Conservation (phyloP, 2,329 filamentous ascomycete genomes). For the Colletotrichum lentis region DNA sequence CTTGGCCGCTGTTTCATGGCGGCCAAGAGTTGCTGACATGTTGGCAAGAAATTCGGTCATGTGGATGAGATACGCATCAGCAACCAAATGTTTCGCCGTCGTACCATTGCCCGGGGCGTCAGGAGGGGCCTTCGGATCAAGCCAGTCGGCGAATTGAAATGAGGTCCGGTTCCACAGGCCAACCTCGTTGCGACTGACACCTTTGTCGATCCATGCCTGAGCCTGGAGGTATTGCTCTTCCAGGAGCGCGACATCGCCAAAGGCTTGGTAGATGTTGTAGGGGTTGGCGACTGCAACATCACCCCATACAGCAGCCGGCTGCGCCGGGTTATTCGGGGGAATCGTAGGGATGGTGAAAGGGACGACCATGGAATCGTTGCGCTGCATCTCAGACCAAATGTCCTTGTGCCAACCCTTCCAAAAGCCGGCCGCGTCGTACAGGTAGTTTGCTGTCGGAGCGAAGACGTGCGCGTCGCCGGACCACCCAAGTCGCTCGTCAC, state of each 20-base stretch:
- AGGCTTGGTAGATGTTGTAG: conserved; percentile 52
- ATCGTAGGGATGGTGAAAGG: conserved; percentile 45
- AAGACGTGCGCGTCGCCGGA: conserved; percentile 62
- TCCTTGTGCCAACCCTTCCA: conserved; percentile 60
- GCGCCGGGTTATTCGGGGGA: conserved; percentile 39
- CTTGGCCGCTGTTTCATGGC: conserved; percentile 41
- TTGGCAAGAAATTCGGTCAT: conserved; percentile 51
- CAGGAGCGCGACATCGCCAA: conserved; percentile 50
- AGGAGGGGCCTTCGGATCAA: conserved; percentile 56
- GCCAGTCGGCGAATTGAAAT: conserved; percentile 57
- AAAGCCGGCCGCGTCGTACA: conserved; percentile 62
- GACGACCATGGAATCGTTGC: conserved; percentile 40
- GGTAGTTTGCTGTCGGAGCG: conserved; percentile 58
- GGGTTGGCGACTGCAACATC: conserved; percentile 54
- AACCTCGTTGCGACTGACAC: conserved; percentile 45
- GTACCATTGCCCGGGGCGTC: conserved; percentile 50
- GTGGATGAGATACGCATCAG: conserved; percentile 57
- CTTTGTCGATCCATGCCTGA: conserved; percentile 51
- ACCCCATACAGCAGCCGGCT: conserved; percentile 52
- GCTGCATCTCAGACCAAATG: conserved; percentile 48
- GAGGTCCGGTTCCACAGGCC: conserved; percentile 52
- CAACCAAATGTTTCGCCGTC: conserved; percentile 53
- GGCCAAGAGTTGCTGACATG: conserved; percentile 47
- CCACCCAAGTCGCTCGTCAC: conserved; percentile 64
- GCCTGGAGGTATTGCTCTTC: conserved; percentile 51